Conservation (phyloP, 306 rosid species). For the Alnus rubra region DNA sequence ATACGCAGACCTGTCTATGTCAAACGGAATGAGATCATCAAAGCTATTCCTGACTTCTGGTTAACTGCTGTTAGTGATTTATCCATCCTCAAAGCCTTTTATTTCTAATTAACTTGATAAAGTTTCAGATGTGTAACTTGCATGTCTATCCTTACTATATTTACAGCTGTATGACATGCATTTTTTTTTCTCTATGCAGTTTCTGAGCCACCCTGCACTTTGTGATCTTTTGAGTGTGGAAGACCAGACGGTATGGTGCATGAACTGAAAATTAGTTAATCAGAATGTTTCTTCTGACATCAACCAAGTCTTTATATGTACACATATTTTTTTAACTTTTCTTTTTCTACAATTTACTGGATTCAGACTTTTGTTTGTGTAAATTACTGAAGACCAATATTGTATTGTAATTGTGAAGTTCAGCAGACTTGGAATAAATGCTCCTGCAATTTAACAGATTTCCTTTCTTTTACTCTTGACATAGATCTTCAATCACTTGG, state of each 20-base stretch:
- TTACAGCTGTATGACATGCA: conserved; percentile 20
- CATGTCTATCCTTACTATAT: background rate
- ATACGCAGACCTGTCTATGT: conserved; percentile 64
- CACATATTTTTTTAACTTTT: background rate
- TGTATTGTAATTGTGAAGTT: conserved; percentile 3
- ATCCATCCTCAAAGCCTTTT: background rate
- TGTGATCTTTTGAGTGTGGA: conserved; percentile 59
- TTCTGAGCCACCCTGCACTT: conserved; percentile 87
- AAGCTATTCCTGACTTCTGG: conserved; percentile 87
- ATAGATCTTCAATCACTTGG: conserved; percentile 62
- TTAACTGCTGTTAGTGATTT: conserved; percentile 75
- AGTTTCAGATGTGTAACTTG: background rate
- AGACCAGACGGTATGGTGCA: conserved; percentile 58
- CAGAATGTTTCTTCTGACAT: background rate
- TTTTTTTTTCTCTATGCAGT: conserved; percentile 48
- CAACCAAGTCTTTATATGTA: background rate
- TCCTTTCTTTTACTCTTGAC: conserved; percentile 21
- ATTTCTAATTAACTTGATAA: background rate
- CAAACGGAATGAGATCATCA: conserved; percentile 64
- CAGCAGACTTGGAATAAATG: conserved; percentile 12
- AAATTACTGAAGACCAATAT: background rate
- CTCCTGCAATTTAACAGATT: conserved; percentile 8
- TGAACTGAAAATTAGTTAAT: conserved; percentile 11
- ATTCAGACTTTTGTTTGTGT: background rate
- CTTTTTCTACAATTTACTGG: background rate